Base-by-base conservation (phyloP, 2,329 filamentous ascomycete species). In the Fusarium nodosum region DNA sequence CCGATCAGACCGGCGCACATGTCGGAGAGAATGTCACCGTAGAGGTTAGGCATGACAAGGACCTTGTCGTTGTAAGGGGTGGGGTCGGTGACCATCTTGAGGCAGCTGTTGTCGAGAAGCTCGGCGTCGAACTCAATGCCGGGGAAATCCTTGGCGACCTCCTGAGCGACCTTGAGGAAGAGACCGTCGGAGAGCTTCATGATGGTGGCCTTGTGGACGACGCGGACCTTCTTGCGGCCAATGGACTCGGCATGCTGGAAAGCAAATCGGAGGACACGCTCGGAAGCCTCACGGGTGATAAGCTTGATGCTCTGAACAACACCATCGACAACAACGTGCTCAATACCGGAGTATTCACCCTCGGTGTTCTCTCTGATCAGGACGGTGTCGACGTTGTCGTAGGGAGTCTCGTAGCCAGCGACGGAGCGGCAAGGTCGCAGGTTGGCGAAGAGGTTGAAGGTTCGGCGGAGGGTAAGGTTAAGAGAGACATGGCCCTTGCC, bases 181-280 rank as follows among this genome's bases (percentile, higher is more conserved):
- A 99, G 93, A 85, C 96, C 96, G 82, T 99, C 96, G 80, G 92
- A 95, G 93, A 97, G 97, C 90, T 99, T 99, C 96, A 99, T 99
- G 86, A 99, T 99, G 79, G 96, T 98, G 81, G 96, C 96, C 90
- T 99, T 99, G 92, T 99, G 96, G 71, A 98, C 94, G 64, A 94
- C 95, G 79, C 94, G 93, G 78, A 98, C 95, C 92, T 97, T 97
- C 81, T 90, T 94, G 87, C 93, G 93, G 84, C 94, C 94, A 78
- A 97, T 92, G 76, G 93, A 89, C 82, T 96, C 88, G 75, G 96
- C 96, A 81, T 99, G 94, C 86, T 99, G 95, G 90, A 99, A 99
- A 77, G 97, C 96, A 82, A 94, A 99, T 79, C 94, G 91, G 74
- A 98, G 90, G 57, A 99, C 96, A 76, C 96, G 92, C 90, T 99